Evolutionary conservation across 2,329 filamentous ascomycete species (phyloP).

Genomic region (Colletotrichum tropicicola): DNA sequence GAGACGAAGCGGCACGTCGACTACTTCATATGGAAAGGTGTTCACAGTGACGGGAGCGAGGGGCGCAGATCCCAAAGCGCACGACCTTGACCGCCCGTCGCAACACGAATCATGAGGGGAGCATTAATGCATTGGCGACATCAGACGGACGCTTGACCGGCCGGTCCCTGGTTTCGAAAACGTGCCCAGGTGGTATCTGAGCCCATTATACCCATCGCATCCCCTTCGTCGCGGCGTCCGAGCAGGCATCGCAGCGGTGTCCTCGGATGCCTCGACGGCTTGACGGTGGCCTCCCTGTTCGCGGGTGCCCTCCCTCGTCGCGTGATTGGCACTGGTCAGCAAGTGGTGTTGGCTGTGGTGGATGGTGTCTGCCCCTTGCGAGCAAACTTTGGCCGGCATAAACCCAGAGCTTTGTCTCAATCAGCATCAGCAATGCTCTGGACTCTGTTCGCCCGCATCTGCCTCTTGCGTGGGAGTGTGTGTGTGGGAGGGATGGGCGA

Average conservation of each 20-base stretch:
- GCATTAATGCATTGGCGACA: conserved; percentile 26
- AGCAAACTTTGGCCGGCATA: conserved; percentile 25
- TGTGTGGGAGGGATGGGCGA: not conserved
- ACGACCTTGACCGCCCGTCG: conserved; percentile 19
- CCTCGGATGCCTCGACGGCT: conserved; percentile 1
- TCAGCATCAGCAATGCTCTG: conserved; percentile 17
- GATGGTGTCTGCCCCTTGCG: conserved; percentile 6
- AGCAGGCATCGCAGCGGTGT: not conserved
- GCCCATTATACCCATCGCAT: no score
- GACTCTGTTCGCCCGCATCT: not conserved
- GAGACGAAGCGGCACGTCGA: conserved; percentile 4
- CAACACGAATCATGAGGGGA: conserved; percentile 30
- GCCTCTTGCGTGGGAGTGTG: not conserved
- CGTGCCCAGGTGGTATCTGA: conserved; percentile 27
- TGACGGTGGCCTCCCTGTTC: not conserved
- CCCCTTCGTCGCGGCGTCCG: no score
- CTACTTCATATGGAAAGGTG: conserved; percentile 30
- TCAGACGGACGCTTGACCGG: conserved; percentile 28
- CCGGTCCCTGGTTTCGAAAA: conserved; percentile 31
- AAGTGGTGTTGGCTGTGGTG: conserved; percentile 7
- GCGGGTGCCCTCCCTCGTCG: not conserved
- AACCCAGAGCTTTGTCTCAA: conserved; percentile 27
- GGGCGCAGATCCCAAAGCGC: conserved; percentile 20
- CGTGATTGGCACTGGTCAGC: conserved; percentile 20
- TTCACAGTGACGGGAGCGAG: not conserved